Conservation (phyloP, 176 grass and related monocot genomes). For the Hordeum vulgare region DNA sequence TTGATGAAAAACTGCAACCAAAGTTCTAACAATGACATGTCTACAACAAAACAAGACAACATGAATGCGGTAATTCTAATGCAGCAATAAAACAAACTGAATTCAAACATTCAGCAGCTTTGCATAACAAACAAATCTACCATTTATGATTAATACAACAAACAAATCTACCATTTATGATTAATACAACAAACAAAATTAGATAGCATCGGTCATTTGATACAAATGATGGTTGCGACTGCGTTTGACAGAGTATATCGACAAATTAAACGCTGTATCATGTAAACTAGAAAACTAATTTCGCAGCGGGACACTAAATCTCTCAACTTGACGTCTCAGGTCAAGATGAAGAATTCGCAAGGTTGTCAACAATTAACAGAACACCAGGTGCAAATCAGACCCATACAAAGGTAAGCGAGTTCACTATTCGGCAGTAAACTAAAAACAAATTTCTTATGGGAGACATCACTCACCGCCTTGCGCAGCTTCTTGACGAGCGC, state of each 20-base stretch:
- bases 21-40: not conserved
- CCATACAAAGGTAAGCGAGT: not conserved
- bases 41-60: not conserved
- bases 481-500: conserved; percentile 93
- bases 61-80: no score
- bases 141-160: no score
- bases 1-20: not conserved
- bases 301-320: not conserved
- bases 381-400: not conserved
- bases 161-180: not conserved
- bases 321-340: no score
- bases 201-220: not conserved
- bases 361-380: not conserved
- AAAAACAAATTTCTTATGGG: not conserved
- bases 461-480: conserved; percentile 65
- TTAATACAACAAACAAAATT: not conserved
- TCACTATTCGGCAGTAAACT: not conserved
- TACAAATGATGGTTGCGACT: not conserved
- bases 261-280: not conserved
- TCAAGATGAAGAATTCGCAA: not conserved
- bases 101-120: not conserved
- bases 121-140: not conserved
- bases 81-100: not conserved
- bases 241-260: not conserved
- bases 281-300: not conserved